Base-by-base conservation (phyloP, 2,329 filamentous ascomycete species). In the Chrysoporthe cubensis region DNA sequence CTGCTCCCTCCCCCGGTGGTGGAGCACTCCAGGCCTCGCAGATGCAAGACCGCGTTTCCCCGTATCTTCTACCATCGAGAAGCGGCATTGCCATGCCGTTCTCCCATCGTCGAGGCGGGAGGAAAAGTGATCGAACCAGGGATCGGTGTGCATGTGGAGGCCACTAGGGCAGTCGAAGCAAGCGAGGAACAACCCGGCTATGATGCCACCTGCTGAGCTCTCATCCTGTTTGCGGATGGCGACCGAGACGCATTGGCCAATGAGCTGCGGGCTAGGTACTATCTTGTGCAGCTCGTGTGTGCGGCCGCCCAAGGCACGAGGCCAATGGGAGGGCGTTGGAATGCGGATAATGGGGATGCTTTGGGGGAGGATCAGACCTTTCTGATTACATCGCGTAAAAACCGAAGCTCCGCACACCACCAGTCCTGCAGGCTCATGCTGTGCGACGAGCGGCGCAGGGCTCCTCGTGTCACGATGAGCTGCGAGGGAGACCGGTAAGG, bases 201-300 rank as follows among this genome's bases (percentile, higher is more conserved):
- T 69, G 68, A 69, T 69, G 68, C 57, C 64, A 69, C 68, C 57
- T 43, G 37, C 56, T 26, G 44, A 61, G 59, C 59, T 63, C 46
- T 68, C 66, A 66, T 70, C 62, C 68, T 70, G 68, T 68, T 68
- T 70, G 66, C 60, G 63, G 62, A 34, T 52, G 52, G 54, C 63
- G 44, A 57, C 16, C 37, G 63, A 40, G 18, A 34, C 42, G 43
- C 62, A 69, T 65, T 67, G 65, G n/a, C 62, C 65, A 69, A 57
- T 57, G 54, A 34, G 32, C 32, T 57, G 54, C 54, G 16, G 34
- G 34, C 16, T 40, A 32, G 34, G 16, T n/a, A 34, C 54, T 57
- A 57, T 57, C 54, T 57, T 13, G 18, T 40, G 54, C 34, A 57
- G 54, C 54, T 57, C 26, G 54, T n/a, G 32, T 40, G 54, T 57